Evolutionary conservation across 169 alveolate species (phyloP).

Genomic region (Pseudocohnilembus persalinus): DNA sequence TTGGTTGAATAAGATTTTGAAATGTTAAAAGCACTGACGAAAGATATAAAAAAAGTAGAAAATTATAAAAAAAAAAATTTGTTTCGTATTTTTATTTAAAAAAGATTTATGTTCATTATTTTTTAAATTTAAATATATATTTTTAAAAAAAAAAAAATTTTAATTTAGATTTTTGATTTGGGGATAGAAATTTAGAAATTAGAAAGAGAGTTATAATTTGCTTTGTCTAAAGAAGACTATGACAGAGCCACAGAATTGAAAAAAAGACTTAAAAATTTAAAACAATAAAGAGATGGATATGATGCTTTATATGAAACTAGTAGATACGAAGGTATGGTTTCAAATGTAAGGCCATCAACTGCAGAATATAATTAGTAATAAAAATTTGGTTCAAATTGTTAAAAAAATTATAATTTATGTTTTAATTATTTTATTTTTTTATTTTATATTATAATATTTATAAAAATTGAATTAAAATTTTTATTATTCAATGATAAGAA

Average conservation of each 20-base stretch:
- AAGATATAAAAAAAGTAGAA: conserved; percentile 66
- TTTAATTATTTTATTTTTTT: no score
- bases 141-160: neutral
- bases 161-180: conserved; percentile 37
- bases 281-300: conserved; percentile 68
- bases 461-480: no score
- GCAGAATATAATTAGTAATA: conserved; percentile 49
- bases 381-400: no score
- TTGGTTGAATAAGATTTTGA: conserved; percentile 74
- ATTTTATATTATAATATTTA: no score
- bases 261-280: conserved; percentile 63
- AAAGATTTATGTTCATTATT: no score
- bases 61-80: conserved; percentile 12
- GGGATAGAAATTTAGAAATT: conserved; percentile 80
- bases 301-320: conserved; percentile 88
- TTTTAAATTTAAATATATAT: no score
- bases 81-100: no score
- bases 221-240: conserved; percentile 79
- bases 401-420: no score
- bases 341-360: conserved; percentile 67
- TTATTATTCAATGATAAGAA: no score
- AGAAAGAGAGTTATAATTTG: conserved; percentile 73
- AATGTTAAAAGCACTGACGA: conserved; percentile 61
- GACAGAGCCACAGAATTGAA: conserved; percentile 68
- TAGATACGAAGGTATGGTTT: conserved; percentile 73